Percentiles rank a stretch among this genome's conserved stretches.
phyloP scores from a whole-genome alignment of 2,329 filamentous ascomycete genomes.

The Pseudogymnoascus sp. region DNA sequence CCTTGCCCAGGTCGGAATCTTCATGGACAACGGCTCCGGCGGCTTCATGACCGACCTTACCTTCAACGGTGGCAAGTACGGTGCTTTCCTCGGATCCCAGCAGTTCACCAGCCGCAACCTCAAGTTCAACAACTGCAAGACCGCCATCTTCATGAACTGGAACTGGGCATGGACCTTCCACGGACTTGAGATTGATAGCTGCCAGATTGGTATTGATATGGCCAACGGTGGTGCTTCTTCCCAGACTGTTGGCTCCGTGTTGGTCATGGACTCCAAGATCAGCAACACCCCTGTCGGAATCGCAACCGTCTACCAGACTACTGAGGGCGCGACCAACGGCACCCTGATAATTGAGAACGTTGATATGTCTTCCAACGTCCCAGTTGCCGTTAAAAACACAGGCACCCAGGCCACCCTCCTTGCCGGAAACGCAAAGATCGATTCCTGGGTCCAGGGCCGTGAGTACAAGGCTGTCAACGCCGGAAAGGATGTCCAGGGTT shows the following conservation, averaged over 20 bases:
- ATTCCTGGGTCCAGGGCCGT: constrained; percentile 72
- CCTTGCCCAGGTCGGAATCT: constrained; percentile 66
- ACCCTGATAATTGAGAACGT: constrained; percentile 84
- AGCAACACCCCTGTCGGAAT: constrained; percentile 68
- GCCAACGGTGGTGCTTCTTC: constrained; percentile 48
- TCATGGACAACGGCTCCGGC: constrained; percentile 78
- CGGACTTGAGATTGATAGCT: constrained; percentile 64
- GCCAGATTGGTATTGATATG: constrained; percentile 72
- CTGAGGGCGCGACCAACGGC: constrained; percentile 60
- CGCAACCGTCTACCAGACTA: constrained; percentile 60
- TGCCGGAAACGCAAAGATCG: constrained; percentile 57
- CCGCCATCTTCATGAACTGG: constrained; percentile 84
- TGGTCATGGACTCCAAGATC: constrained; percentile 74
- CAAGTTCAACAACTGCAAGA: constrained; percentile 73
- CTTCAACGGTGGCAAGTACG: constrained; percentile 74
- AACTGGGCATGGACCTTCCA: constrained; percentile 84
- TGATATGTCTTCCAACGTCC: constrained; percentile 62
- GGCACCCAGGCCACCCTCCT: constrained; percentile 53
- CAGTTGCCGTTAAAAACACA: constrained; percentile 54
- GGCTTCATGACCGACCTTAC: constrained; percentile 75
- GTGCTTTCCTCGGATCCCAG: constrained; percentile 75
- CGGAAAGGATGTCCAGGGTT: constrained; percentile 50
- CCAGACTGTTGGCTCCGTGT: constrained; percentile 77
- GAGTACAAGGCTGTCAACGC: constrained; percentile 46
- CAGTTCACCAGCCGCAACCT: constrained; percentile 81